Percentiles rank a stretch among this genome's conserved stretches.
Evolutionary conservation across 2,329 filamentous ascomycete genomes (phyloP).

Genomic region (Alternaria ventricosa): DNA sequence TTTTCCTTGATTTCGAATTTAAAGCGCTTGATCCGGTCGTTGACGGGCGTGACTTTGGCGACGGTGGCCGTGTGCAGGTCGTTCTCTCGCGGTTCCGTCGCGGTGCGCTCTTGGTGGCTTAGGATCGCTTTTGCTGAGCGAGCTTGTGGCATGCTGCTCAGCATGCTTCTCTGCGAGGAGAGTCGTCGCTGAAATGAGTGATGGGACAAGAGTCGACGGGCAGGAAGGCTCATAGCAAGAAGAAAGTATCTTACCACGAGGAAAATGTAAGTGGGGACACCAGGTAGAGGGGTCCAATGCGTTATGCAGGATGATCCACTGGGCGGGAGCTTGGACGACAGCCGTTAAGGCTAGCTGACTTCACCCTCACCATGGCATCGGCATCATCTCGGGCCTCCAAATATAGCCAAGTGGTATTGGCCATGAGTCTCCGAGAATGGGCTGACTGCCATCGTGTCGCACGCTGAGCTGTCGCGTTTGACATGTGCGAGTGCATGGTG

Average conservation of each 20-base stretch:
- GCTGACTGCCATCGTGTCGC: not conserved
- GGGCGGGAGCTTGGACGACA: slow-evolving; percentile 19
- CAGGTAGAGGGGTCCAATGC: slow-evolving; percentile 17
- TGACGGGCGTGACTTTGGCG: slow-evolving; percentile 67
- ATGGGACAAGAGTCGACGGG: slow-evolving; percentile 20
- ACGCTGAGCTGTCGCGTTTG: not conserved
- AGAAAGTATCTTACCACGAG: slow-evolving; percentile 16
- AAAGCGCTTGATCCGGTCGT: slow-evolving; percentile 71
- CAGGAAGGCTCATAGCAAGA: slow-evolving; percentile 23
- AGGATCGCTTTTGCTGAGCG: slow-evolving; percentile 39
- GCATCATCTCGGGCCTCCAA: slow-evolving; percentile 1
- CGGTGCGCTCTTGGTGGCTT: slow-evolving; percentile 74
- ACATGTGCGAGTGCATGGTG: not conserved
- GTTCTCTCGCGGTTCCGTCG: slow-evolving; percentile 72
- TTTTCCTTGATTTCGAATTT: slow-evolving; percentile 64
- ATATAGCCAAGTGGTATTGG: not conserved
- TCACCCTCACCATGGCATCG: not conserved
- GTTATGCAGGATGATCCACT: slow-evolving; percentile 20
- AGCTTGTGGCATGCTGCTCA: slow-evolving; percentile 40
- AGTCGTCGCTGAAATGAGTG: slow-evolving; percentile 12
- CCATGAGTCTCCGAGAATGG: not conserved
- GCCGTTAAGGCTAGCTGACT: slow-evolving; percentile 11
- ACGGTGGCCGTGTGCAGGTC: slow-evolving; percentile 69
- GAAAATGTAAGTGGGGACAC: slow-evolving; percentile 28
- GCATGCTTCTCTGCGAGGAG: slow-evolving; percentile 24